These are phyloP conservation scores for Colletotrichum higginsianum DNA, from an alignment of 2,329 filamentous ascomycete species.

Conservation along the genomic window DNA sequence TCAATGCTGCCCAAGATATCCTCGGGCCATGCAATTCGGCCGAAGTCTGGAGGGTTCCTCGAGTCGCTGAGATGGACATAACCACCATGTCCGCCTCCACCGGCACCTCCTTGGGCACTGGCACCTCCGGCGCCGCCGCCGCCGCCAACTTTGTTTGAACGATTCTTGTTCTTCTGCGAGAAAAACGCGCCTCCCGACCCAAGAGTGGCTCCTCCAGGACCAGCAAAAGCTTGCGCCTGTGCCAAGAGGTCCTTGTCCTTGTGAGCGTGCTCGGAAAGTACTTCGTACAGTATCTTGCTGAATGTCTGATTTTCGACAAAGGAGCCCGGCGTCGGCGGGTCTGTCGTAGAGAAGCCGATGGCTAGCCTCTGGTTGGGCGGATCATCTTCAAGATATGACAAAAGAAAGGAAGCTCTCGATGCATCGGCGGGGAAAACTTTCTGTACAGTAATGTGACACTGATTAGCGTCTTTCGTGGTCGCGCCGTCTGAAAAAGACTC, in stretches of 20 bases:
- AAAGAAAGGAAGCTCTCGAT: conserved; percentile 63
- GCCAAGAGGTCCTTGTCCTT: conserved; percentile 68
- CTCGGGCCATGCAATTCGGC: conserved; percentile 78
- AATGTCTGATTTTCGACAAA: conserved; percentile 74
- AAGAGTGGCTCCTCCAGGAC: conserved; percentile 68
- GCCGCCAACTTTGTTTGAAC: conserved; percentile 54
- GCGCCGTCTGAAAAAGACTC: conserved; percentile 47
- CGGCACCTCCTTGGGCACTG: conserved; percentile 73
- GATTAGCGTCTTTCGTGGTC: conserved; percentile 37
- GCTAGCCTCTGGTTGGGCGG: conserved; percentile 69
- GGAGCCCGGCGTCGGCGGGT: conserved; percentile 74
- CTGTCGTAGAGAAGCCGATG: conserved; percentile 70
- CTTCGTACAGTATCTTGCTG: conserved; percentile 70
- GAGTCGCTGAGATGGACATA: conserved; percentile 76
- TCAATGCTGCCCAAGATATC: conserved; percentile 79
- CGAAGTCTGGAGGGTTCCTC: conserved; percentile 76
- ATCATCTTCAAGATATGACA: conserved; percentile 72
- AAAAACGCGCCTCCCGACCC: conserved; percentile 68
- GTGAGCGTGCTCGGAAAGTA: conserved; percentile 68
- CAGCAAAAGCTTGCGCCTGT: conserved; percentile 73
- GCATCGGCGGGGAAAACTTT: conserved; percentile 69
- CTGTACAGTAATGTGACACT: conserved; percentile 52
- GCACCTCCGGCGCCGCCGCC: conserved; percentile 66
- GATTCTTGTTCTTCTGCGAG: conserved; percentile 56
- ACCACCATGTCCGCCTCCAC: conserved; percentile 72